A percentile compares a stretch with the other conserved stretches of the same genome.
Conservation (phyloP, 495 filamentous ascomycete species). For the Hypoxylon trugodes region DNA sequence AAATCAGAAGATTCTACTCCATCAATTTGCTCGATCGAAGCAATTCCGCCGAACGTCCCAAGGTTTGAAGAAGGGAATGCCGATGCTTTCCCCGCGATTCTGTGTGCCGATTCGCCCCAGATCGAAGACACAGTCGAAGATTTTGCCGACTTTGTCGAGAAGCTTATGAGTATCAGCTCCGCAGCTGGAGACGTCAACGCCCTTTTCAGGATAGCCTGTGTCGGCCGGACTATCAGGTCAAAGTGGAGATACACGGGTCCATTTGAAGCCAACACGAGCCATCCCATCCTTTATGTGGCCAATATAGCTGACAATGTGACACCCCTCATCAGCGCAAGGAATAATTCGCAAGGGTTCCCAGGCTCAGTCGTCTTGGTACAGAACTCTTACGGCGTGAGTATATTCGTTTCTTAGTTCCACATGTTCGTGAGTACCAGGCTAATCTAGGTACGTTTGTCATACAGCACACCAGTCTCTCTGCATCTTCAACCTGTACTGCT, state of each 20-base stretch:
- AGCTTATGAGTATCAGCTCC: slow-evolving; percentile 57
- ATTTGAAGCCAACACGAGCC: slow-evolving; percentile 57
- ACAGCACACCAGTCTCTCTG: slow-evolving; percentile 50
- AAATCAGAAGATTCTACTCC: slow-evolving; percentile 42
- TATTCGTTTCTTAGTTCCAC: background rate
- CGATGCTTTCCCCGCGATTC: slow-evolving; percentile 63
- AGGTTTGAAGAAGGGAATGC: slow-evolving; percentile 53
- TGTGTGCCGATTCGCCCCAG: slow-evolving; percentile 68
- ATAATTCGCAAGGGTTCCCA: slow-evolving; percentile 59
- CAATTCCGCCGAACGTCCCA: slow-evolving; percentile 41
- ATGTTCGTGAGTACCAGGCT: background rate
- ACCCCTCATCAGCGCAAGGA: slow-evolving; percentile 58
- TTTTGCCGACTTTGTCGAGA: slow-evolving; percentile 58
- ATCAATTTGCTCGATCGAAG: slow-evolving; percentile 50
- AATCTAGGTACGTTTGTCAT: background rate
- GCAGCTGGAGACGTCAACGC: slow-evolving; percentile 68
- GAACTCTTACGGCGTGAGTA: slow-evolving; percentile 58
- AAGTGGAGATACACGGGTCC: slow-evolving; percentile 64
- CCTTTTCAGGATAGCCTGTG: slow-evolving; percentile 62
- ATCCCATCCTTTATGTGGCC: slow-evolving; percentile 63
- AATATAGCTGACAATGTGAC: slow-evolving; percentile 67
- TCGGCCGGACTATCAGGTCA: slow-evolving; percentile 64
- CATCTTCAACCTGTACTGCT: slow-evolving; percentile 47
- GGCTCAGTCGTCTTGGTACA: slow-evolving; percentile 65
- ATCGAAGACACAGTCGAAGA: slow-evolving; percentile 49